These are phyloP conservation scores for Blastosporella zonata DNA, from an alignment of 1,284 basidiomycete species.

Conservation along the genomic window DNA sequence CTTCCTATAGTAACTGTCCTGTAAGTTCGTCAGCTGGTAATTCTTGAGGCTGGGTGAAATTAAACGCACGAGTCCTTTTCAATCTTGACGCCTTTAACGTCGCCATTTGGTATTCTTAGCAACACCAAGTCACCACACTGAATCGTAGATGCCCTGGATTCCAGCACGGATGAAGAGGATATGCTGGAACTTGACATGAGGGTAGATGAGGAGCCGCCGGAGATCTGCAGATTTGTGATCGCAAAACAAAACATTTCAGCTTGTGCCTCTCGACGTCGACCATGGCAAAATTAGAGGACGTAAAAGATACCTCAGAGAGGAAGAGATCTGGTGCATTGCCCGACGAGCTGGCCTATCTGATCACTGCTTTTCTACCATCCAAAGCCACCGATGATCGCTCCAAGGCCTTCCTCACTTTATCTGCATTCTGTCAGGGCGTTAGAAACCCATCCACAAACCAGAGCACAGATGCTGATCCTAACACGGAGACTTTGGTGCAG, in stretches of 20 bases:
- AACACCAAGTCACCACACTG: conserved; percentile 63
- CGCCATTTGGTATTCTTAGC: conserved; percentile 66
- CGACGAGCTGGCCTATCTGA: conserved; percentile 53
- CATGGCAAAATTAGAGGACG: conserved; percentile 8
- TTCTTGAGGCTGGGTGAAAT: conserved; percentile 6
- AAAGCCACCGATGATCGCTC: conserved; percentile 45
- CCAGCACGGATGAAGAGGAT: conserved; percentile 6
- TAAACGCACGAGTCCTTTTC: conserved; percentile 60
- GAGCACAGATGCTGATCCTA: conserved; percentile 39
- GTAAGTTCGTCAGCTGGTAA: conserved; percentile 18
- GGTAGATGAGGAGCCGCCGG: conserved; percentile 2
- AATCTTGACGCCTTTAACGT: conserved; percentile 63
- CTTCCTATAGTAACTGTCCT: conserved; percentile 70
- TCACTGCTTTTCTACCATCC: conserved; percentile 54
- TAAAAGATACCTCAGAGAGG: neutral
- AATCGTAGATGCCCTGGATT: conserved; percentile 38
- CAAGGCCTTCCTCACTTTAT: conserved; percentile 65
- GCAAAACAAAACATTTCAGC: neutral
- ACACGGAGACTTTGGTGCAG: conserved; percentile 45
- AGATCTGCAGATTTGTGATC: conserved; percentile 7
- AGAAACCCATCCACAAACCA: conserved; percentile 35
- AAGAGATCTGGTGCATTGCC: conserved; percentile 33
- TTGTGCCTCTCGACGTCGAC: neutral
- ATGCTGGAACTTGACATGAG: conserved; percentile 12
- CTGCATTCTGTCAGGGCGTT: conserved; percentile 60